Percentiles rank a stretch among this genome's conserved stretches.
These are phyloP conservation scores for Macrophomina phaseolina DNA, from an alignment of 2,329 filamentous ascomycete species.

Conservation along the genomic window DNA sequence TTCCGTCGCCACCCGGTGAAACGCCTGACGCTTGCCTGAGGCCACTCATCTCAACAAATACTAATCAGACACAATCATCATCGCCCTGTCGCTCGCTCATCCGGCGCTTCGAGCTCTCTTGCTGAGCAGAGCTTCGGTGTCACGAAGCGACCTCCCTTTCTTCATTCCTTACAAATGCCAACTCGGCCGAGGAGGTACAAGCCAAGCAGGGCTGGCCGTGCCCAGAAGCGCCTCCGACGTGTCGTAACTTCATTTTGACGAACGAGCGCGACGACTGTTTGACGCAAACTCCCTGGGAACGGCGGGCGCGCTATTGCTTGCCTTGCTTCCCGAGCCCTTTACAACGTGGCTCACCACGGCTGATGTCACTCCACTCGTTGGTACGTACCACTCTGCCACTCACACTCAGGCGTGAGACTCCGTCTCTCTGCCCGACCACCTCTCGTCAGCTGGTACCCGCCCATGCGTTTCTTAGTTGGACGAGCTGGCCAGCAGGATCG, in stretches of 20 bases:
- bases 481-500: neutral
- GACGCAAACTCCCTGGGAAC: neutral
- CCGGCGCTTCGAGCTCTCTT: too few relatives aligned
- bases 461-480: neutral
- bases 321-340: neutral
- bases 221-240: constrained; percentile 5
- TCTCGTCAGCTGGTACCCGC: constrained; percentile 9
- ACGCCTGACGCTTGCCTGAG: constrained; percentile 19
- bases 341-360: constrained; percentile 3
- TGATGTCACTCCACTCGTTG: constrained; percentile 18
- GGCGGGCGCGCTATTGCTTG: neutral
- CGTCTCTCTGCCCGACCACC: neutral
- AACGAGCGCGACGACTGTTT: neutral
- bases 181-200: neutral
- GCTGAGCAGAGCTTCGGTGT: neutral
- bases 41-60: constrained; percentile 1
- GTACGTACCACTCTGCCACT: neutral
- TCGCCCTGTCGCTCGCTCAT: neutral
- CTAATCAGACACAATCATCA: constrained; percentile 10
- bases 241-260: neutral
- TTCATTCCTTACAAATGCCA: constrained; percentile 8
- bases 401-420: constrained; percentile 14
- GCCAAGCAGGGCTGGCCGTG: constrained; percentile 9
- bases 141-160: neutral
- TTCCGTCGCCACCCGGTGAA: constrained; percentile 20